A percentile compares a stretch with the other conserved stretches of the same genome.
phyloP scores from a whole-genome alignment of 192 early-diverging fungal genomes.

The Chytriomyces confervae region DNA sequence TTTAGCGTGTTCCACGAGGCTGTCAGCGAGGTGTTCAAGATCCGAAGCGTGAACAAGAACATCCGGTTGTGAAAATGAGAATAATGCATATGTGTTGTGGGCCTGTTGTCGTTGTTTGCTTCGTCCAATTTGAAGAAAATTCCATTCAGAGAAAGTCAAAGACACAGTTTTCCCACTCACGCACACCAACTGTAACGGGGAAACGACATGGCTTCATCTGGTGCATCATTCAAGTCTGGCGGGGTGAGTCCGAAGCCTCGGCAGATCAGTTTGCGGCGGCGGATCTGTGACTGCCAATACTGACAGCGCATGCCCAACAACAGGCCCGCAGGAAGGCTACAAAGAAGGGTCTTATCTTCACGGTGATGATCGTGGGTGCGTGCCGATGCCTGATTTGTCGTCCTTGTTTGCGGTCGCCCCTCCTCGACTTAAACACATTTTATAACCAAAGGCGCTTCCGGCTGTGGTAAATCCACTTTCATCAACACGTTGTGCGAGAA shows the following conservation, averaged over 20 bases:
- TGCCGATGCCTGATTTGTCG: neutral
- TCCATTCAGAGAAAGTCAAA: no score
- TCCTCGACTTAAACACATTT: no score
- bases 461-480: conserved; percentile 67
- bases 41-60: neutral
- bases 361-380: conserved; percentile 68
- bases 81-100: no score
- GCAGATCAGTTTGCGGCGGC: no score
- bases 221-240: conserved; percentile 30
- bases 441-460: conserved; percentile 48
- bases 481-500: conserved; percentile 70
- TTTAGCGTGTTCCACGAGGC: conserved; percentile 82
- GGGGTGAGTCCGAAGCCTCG: neutral
- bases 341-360: conserved; percentile 91
- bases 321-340: conserved; percentile 83
- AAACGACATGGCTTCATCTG: conserved; percentile 4
- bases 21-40: conserved; percentile 76
- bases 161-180: no score
- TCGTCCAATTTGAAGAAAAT: no score
- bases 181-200: no score
- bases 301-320: no score
- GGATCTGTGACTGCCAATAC: no score
- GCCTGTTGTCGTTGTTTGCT: no score
- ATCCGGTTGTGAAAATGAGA: no score
- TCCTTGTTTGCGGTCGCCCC: no score